A percentile compares a stretch with the other conserved stretches of the same genome.
Conservation (phyloP, 257 asterid species). For the Solanum peruvianum region DNA sequence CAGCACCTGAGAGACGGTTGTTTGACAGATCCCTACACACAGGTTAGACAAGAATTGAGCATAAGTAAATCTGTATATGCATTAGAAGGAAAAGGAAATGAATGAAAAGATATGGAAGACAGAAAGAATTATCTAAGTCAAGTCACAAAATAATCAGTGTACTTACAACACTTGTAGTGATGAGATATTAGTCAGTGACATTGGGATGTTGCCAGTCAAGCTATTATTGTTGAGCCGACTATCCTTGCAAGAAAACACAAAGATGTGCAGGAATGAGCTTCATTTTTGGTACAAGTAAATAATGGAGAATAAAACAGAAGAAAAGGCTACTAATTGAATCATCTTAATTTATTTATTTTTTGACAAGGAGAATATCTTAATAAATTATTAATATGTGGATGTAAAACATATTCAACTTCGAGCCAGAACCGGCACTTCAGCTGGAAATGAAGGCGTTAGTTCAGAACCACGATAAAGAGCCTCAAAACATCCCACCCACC, state of each 20-base stretch:
- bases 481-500: not conserved
- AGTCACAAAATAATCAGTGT: not conserved
- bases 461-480: not conserved
- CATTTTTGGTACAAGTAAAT: not conserved
- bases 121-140: not conserved
- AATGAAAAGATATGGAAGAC: not conserved
- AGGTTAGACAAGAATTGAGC: not conserved
- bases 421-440: not conserved
- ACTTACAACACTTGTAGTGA: constrained; percentile 95
- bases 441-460: not conserved
- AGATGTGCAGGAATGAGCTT: constrained; percentile 4
- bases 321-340: not conserved
- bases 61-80: not conserved
- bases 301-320: not conserved
- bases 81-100: not conserved
- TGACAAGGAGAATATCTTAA: not conserved
- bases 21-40: constrained; percentile 80
- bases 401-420: not conserved
- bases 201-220: constrained; percentile 64
- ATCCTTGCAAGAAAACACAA: constrained; percentile 35
- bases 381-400: not conserved
- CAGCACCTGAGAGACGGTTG: constrained; percentile 77
- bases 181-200: constrained; percentile 73
- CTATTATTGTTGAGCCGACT: constrained; percentile 96
- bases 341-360: not conserved